Percentiles rank a stretch among this genome's conserved stretches.
Conservation (phyloP, 2,329 filamentous ascomycete genomes). For the Scleromitrula shiraiana region DNA sequence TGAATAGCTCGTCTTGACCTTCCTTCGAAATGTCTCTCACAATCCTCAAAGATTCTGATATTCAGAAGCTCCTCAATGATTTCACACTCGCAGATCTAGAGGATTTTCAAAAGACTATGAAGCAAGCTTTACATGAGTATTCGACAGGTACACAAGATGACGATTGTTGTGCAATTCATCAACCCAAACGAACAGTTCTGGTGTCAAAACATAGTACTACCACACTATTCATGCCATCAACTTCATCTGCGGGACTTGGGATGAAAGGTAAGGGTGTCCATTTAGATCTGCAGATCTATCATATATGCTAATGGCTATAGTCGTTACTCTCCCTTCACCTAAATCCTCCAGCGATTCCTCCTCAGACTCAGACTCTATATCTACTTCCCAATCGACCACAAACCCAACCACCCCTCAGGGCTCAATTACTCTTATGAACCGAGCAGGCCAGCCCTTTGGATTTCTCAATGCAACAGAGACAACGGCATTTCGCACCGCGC, state of each 20-base stretch:
- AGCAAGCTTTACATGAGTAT: constrained; percentile 51
- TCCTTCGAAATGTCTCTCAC: constrained; percentile 43
- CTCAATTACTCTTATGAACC: constrained; percentile 60
- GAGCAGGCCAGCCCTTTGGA: constrained; percentile 54
- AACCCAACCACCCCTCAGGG: constrained; percentile 43
- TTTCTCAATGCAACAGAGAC: constrained; percentile 66
- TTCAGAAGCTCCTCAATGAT: constrained; percentile 45
- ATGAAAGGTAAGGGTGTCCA: constrained; percentile 49
- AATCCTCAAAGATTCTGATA: constrained; percentile 49
- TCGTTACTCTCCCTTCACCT: constrained; percentile 52
- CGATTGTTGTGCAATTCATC: constrained; percentile 38
- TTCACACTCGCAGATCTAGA: constrained; percentile 46
- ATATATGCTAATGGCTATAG: constrained; percentile 32
- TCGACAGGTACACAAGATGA: constrained; percentile 44
- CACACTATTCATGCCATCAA: constrained; percentile 69
- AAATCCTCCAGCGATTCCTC: constrained; percentile 8
- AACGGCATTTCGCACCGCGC: constrained; percentile 73
- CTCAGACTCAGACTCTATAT: constrained; percentile 17
- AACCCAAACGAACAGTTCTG: constrained; percentile 45
- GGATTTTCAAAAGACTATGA: constrained; percentile 41
- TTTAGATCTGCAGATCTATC: neutral
- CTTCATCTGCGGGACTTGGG: constrained; percentile 53
- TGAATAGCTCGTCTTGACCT: too few relatives aligned
- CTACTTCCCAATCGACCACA: constrained; percentile 33
- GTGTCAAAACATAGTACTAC: constrained; percentile 45